Evolutionary conservation across 1,284 basidiomycete species (phyloP), one percentile per base, ranked within the genome.

Genomic region (Apiotrichum brassicae): DNA sequence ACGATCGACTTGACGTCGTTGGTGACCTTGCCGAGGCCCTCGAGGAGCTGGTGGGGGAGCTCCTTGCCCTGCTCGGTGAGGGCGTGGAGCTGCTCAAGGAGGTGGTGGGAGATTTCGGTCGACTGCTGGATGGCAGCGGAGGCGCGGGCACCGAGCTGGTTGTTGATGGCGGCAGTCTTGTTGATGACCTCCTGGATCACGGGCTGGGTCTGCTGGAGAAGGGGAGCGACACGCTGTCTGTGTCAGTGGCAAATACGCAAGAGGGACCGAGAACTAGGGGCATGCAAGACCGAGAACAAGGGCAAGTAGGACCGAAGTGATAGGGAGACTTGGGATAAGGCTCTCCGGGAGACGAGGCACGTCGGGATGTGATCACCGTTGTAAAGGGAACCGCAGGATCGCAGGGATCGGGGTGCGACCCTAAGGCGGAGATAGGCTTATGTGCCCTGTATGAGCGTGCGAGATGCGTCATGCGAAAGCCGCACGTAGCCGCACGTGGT

Each of bases 1-100:
- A 72, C 59, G 44, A 74, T 74, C 25, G 59, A 44, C 60, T 63
- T 65, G 43, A 74, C 56, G 42, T 74, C 70, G 47, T 42, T 48
- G 38, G 69, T 64, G 19, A 65, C 59, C 53, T 68, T 71, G 46
- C 50, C 51, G 38, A 69, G 62, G 37, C 61, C 59, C 69, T 70
- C 64, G 47, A 70, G 45, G 43, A 72, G 60, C 43, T 59, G 52
- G 25, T 56, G 61, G 9, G 71, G 70, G 39, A 72, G 54, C 25
- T 64, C 65, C 50, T 65, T 65, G 57, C 68, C 65, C 41, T 70
- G 64, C 42, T 63, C 68, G 32, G 64, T 58, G 30, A 72, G 63
- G 14, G 57, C 48, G 51, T 61, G 61, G 53, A 72, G 61, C 62
- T 72, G 68, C 53, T 68, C 66, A 35, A 70, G 39, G 26, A 72